Base-by-base conservation (phyloP, 768 basidiomycete genomes). In the Tephrocybe sp. region DNA sequence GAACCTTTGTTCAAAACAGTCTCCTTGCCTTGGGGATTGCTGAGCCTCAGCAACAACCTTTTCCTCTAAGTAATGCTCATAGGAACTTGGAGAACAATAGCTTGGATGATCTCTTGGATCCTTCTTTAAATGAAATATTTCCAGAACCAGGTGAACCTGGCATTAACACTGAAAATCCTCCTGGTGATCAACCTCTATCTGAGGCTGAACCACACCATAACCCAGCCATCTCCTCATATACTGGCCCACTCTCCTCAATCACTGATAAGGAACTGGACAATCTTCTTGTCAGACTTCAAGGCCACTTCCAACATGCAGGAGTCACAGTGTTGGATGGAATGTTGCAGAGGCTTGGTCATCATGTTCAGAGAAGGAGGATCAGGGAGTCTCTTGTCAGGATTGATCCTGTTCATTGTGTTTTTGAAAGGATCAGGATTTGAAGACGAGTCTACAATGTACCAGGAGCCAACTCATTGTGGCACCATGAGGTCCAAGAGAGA, bases 391-490 rank as follows among this genome's bases (percentile, higher is more conserved):
- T 63, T 11, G 18, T 40, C 6, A 32, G 56, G 2, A 57, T 64
- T 44, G 61, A 60, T 40, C 56, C 59, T 39, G 56, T 60, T 9
- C 44, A 42, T 19, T 16, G 52, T 34, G 47, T 58, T 27, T 57
- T 56, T 48, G 54, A 55, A 38, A 25, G 54, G 15, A 58, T 58
- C 28, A 24, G 32, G 51, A 64, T 61, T 58, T 6, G 55, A 9
- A 53, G 66, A 1, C 54, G 59, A 1, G 44, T 44, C 2, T 68
- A 68, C 39, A 40, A 31, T 5, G 67, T 70, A 22, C 56, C 60
- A 21, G 66, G 64, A 0, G 59, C 63, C 15, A 70, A 67, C 51
- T 63, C 64, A 1, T 48, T 70, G 2, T n/a, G n/a, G n/a, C n/a
- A n/a, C n/a, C n/a, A n/a, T n/a, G n/a, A n/a, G n/a, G n/a, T n/a